A percentile compares a stretch with the other conserved stretches of the same genome.
Conservation (phyloP, 805 yeast species). For the Nakazawaea wyomingensis region DNA sequence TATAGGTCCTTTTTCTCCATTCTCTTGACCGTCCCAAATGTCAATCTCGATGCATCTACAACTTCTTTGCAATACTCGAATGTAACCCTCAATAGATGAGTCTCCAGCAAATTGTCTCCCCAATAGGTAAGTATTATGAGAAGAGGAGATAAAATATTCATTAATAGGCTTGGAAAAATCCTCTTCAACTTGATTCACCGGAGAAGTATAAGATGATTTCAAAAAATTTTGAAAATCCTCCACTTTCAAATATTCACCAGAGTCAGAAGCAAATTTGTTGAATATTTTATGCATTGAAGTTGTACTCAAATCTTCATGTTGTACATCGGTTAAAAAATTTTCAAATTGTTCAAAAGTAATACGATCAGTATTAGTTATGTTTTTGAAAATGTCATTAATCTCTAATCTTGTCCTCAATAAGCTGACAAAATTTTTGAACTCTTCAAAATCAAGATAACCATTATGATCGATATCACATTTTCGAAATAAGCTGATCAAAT, state of each 20-base stretch:
- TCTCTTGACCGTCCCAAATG: constrained; percentile 79
- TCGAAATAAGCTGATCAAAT: constrained; percentile 45
- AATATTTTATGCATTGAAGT: constrained; percentile 31
- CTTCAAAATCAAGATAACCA: constrained; percentile 57
- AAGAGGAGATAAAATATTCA: constrained; percentile 86
- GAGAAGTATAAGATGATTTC: constrained; percentile 26
- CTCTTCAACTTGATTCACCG: constrained; percentile 19
- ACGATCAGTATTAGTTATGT: constrained; percentile 17
- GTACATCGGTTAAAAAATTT: constrained; percentile 42
- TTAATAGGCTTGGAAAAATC: constrained; percentile 63
- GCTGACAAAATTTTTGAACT: constrained; percentile 72
- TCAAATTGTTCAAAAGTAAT: constrained; percentile 29
- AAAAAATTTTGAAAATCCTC: constrained; percentile 27
- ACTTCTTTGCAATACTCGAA: constrained; percentile 82
- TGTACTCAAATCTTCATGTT: constrained; percentile 36
- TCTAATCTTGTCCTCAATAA: constrained; percentile 64
- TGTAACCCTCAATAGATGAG: constrained; percentile 86
- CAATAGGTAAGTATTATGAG: constrained; percentile 87
- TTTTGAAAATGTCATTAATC: constrained; percentile 43
- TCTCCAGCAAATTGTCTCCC: constrained; percentile 88
- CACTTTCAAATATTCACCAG: constrained; percentile 17
- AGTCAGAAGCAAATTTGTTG: constrained; percentile 28
- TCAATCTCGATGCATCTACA: constrained; percentile 95
- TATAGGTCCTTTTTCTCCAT: constrained; percentile 55
- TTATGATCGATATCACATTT: constrained; percentile 45